phyloP scores from a whole-genome alignment of 768 basidiomycete genomes.

The Sarcodon sp. region DNA sequence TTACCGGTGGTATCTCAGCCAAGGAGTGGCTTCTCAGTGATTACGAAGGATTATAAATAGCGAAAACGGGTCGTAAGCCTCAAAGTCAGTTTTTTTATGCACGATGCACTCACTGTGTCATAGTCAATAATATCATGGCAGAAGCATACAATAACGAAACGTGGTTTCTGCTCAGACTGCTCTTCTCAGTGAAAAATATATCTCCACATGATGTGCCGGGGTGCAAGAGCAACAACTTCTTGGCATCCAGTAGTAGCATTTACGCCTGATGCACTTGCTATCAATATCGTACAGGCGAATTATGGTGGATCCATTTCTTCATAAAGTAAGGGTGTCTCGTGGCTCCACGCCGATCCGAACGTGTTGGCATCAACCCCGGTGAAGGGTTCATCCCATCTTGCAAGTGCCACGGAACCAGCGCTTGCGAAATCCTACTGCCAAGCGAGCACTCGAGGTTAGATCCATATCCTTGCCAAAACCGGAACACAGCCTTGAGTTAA shows the following conservation, averaged over 20 bases:
- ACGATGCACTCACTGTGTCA: conserved; percentile 17
- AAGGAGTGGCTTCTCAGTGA: conserved; percentile 83
- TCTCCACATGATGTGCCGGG: conserved; percentile 65
- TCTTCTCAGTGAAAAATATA: conserved; percentile 93
- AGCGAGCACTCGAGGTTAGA: conserved; percentile 66
- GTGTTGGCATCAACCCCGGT: conserved; percentile 80
- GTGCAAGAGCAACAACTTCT: too few species aligned
- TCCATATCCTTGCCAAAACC: conserved; percentile 83
- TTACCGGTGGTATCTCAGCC: conserved; percentile 71
- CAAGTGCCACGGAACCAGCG: conserved; percentile 58
- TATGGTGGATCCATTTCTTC: too few species aligned
- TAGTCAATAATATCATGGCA: conserved; percentile 83
- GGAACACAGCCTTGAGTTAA: conserved; percentile 94
- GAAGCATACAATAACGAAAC: conserved; percentile 92
- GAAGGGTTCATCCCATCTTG: conserved; percentile 50
- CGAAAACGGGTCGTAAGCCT: conserved; percentile 87
- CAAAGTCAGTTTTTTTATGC: conserved; percentile 53
- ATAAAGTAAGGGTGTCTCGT: conserved; percentile 3
- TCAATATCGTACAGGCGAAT: conserved; percentile 13
- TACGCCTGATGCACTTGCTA: conserved; percentile 93
- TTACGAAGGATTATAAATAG: conserved; percentile 81
- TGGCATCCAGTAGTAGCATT: too few species aligned
- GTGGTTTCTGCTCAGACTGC: conserved; percentile 92
- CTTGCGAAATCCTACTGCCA: conserved; percentile 45
- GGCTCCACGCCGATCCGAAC: conserved; percentile 77